Evolutionary conservation across 345 rosid genomes (phyloP).

Genomic region (Heritiera fomes): DNA sequence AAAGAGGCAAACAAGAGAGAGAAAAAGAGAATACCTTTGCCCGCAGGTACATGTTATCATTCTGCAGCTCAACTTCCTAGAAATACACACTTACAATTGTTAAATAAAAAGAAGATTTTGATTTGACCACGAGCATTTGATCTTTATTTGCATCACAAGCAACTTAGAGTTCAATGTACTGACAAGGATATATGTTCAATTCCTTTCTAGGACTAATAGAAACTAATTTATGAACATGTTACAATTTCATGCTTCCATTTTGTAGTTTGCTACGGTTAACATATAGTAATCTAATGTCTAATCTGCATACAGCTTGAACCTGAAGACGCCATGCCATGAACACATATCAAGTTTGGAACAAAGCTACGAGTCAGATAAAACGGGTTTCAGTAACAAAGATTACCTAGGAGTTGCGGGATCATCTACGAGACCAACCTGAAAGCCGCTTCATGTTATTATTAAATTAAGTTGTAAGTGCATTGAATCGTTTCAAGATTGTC

Average conservation of each 20-base stretch:
- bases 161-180: not conserved
- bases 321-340: not conserved
- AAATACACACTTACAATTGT: constrained; percentile 3
- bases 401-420: not conserved
- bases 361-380: not conserved
- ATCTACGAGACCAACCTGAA: not conserved
- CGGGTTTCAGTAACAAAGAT: not conserved
- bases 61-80: constrained; percentile 86
- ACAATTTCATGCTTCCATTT: not conserved
- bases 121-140: not conserved
- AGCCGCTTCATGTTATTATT: not conserved
- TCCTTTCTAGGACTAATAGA: not conserved
- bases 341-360: not conserved
- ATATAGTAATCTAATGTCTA: not conserved
- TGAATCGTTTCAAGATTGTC: not conserved
- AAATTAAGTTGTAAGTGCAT: not conserved
- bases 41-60: constrained; percentile 70
- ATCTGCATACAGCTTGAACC: not conserved
- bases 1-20: not conserved
- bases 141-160: not conserved
- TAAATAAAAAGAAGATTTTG: constrained; percentile 1
- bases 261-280: not conserved
- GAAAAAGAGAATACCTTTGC: constrained; percentile 49
- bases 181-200: not conserved
- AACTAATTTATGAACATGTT: not conserved